phyloP scores from a whole-genome alignment of 2,329 filamentous ascomycete genomes.

The Onygenales sp. region DNA sequence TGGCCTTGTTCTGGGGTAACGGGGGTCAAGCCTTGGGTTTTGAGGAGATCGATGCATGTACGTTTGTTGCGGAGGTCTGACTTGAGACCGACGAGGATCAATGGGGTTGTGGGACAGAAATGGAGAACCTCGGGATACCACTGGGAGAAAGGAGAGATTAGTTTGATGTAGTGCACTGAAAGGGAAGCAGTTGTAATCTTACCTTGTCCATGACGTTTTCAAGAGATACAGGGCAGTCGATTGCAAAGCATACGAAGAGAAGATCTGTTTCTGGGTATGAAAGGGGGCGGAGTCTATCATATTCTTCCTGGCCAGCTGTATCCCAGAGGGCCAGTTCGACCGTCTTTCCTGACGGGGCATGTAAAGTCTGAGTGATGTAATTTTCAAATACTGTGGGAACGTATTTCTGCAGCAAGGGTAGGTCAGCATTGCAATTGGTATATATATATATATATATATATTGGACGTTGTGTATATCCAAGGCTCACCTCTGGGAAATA shows the following conservation, averaged over 20 bases:
- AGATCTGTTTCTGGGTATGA: conserved; percentile 98
- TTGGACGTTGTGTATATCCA: not conserved
- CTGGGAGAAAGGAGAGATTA: conserved; percentile 37
- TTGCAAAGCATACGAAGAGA: conserved; percentile 97
- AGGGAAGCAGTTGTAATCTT: conserved; percentile 16
- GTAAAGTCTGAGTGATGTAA: conserved; percentile 95
- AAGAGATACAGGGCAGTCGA: conserved; percentile 94
- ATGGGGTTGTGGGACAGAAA: conserved; percentile 94
- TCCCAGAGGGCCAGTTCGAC: conserved; percentile 98
- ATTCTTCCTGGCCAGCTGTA: conserved; percentile 96
- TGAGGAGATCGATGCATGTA: conserved; percentile 96
- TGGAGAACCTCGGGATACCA: conserved; percentile 99
- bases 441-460: not conserved
- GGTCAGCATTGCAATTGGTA: not conserved
- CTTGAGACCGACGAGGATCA: conserved; percentile 92
- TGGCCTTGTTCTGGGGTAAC: conserved; percentile 86
- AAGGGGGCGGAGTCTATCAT: conserved; percentile 87
- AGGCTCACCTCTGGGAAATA: conserved; percentile 88
- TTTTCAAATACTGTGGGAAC: conserved; percentile 99
- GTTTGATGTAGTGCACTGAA: not conserved
- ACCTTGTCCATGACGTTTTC: conserved; percentile 99
- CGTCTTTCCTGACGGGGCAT: conserved; percentile 79
- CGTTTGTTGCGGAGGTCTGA: conserved; percentile 92
- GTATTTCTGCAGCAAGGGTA: conserved; percentile 66
- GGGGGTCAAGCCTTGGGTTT: conserved; percentile 91